Evolutionary conservation across 192 early-diverging fungal species (phyloP).

Genomic region (Backusella liffmaniae): DNA sequence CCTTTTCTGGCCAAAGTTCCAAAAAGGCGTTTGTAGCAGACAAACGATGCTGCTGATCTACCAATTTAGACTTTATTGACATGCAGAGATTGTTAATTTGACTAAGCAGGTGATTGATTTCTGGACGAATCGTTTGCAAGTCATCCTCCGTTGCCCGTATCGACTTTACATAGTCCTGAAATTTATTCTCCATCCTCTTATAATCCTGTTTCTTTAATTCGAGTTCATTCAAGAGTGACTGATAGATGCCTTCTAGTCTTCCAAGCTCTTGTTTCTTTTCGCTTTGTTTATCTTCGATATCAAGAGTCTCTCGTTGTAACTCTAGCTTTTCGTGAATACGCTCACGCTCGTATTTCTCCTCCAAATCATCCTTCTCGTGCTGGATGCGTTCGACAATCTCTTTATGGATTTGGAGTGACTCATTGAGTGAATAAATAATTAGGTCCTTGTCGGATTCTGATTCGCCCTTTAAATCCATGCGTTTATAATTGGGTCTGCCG

Average conservation of each 20-base stretch:
- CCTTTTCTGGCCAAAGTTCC: constrained; percentile 12
- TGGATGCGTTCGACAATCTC: constrained; percentile 24
- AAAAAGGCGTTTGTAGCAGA: constrained; percentile 6
- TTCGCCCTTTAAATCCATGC: constrained; percentile 8
- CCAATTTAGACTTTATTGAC: constrained; percentile 6
- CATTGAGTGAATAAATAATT: constrained; percentile 23
- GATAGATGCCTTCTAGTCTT: constrained; percentile 11
- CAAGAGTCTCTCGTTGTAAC: constrained; percentile 1
- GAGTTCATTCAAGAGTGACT: constrained; percentile 6
- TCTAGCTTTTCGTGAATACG: not conserved
- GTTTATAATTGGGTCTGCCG: not conserved
- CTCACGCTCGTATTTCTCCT: not conserved
- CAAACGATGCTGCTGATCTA: not conserved
- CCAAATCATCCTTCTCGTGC: constrained; percentile 16
- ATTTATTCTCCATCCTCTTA: constrained; percentile 15
- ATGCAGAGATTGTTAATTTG: constrained; percentile 26
- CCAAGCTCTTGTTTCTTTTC: constrained; percentile 6
- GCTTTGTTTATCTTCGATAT: constrained; percentile 9
- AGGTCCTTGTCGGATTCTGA: constrained; percentile 27
- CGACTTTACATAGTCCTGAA: constrained; percentile 17
- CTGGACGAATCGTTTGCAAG: constrained; percentile 7
- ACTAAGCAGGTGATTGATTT: constrained; percentile 14
- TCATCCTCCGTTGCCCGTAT: constrained; percentile 19
- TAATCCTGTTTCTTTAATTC: constrained; percentile 16
- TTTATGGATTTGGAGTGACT: constrained; percentile 25